These are phyloP conservation scores for Nematocida ironsii DNA, from an alignment of 371 early-diverging fungal species.

Conservation along the genomic window DNA sequence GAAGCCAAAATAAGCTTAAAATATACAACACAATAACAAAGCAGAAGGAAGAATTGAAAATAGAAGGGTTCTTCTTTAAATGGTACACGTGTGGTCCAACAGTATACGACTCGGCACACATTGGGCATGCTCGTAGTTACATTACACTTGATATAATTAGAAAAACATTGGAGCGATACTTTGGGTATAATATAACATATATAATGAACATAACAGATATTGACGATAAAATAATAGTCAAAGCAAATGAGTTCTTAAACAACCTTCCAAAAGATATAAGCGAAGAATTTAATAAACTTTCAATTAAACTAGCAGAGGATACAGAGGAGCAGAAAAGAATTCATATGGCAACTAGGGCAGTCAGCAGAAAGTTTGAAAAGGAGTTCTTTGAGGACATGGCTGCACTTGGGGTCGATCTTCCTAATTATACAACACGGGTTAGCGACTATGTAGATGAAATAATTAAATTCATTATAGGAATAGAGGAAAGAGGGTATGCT, in stretches of 20 bases:
- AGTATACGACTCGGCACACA: constrained; percentile 92
- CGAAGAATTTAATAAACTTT: constrained; percentile 12
- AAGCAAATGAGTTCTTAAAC: constrained; percentile 57
- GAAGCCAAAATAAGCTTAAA: constrained; percentile 22
- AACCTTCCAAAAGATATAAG: background rate
- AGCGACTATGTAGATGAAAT: constrained; percentile 95
- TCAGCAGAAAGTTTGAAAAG: constrained; percentile 87
- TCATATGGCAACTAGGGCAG: constrained; percentile 33
- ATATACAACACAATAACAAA: constrained; percentile 55
- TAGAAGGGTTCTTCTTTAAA: constrained; percentile 48
- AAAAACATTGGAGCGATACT: constrained; percentile 87
- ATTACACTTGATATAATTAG: constrained; percentile 89
- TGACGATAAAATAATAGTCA: constrained; percentile 82
- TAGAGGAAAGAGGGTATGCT: constrained; percentile 86
- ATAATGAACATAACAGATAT: constrained; percentile 99
- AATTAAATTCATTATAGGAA: constrained; percentile 79
- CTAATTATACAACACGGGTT: constrained; percentile 89
- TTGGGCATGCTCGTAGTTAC: constrained; percentile 96
- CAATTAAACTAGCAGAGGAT: constrained; percentile 12
- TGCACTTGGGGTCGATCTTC: constrained; percentile 77
- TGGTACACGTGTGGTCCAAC: constrained; percentile 89
- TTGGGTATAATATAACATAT: constrained; percentile 84
- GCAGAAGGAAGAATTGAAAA: constrained; percentile 41
- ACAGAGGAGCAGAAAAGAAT: constrained; percentile 46
- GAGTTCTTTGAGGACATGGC: constrained; percentile 93